Evolutionary conservation across 2,329 filamentous ascomycete species (phyloP), one percentile per base, ranked within the genome.

Genomic region (Orbilia blumenaviensis): DNA sequence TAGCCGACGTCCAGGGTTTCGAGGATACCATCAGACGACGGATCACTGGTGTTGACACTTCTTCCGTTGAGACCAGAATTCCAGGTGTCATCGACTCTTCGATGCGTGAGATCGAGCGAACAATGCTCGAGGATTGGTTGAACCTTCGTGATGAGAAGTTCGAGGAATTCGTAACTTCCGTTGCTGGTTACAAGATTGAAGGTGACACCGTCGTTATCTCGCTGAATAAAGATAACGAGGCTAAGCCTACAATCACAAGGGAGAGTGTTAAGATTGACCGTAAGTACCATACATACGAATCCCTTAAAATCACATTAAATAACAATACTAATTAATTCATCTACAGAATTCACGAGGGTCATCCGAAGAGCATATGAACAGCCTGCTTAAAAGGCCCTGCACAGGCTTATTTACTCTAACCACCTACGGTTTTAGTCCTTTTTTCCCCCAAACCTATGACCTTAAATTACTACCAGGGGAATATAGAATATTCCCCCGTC

Each of bases 221-320:
- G 67, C 86, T 90, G 81, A 99, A 99, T 86, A 92, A 95, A 82
- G 95, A 99, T 85, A 97, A 97, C 83, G 94, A 98, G 88, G 95
- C 93, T 48, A 93, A 96, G 87, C 95, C 95, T 84, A 91, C 93
- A 42, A 92, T 97, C 83, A 96, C 97, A 81, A 89, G 94, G 81
- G 95, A 99, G 87, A 94, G 95, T 79, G 95, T 99, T 82, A 93
- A 91, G 84, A 90, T 96, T 75, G 92, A 95, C 80, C 93, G 85
- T 86, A 82, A 83, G 85, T 83, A 27, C 29, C 16, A 29, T 21
- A 29, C 8, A 3, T 34, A 32, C 14, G 56, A 38, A n/a, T 48
- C 7, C 38, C 1, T 18, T 27, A 48, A 9, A 48, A 25, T 12
- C 23, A n/a, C n/a, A 12, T 2, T 29, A 3, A 16, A 16, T 29